Evolutionary conservation across 163 green algal species (phyloP), one percentile per base, ranked within the genome.

Genomic region (Chlorella variabilis): DNA sequence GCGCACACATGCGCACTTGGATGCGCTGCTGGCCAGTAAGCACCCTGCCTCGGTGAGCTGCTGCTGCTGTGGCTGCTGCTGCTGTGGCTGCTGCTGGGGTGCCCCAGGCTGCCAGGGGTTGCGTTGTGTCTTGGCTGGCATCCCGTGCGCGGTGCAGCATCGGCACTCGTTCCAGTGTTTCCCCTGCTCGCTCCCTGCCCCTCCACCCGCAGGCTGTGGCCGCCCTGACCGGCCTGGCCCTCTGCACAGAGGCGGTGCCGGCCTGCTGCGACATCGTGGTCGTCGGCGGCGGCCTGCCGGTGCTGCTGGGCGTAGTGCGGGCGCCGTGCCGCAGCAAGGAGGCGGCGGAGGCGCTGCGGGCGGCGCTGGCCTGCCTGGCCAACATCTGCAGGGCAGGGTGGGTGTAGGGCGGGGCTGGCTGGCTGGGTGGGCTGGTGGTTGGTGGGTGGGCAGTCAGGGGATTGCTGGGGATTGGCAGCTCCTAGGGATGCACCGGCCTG

Each of bases 351-450:
- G 66, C 65, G 45, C 38, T 82, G 31, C 69, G 77, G 9, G 21
- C 31, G 2, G 42, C 63, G 2, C 65, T 87, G 38, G 15, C 48
- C 8, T 73, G 63, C 63, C 70, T 87, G 27, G 45, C 36, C 65
- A 82, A 87, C 66, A 59, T 87, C 33, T 75, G 63, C 66, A 58
- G 79, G 23, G 27, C 25, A 85, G 90, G 85, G 89, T 91, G 39
- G 25, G 81, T 67, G 45, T 15, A 54, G n/a, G n/a, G n/a, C n/a
- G n/a, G n/a, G n/a, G n/a, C n/a, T n/a, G n/a, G n/a, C n/a, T n/a
- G n/a, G n/a, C n/a, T n/a, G 54, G 54, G 67, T 38, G 15, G 42
- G 67, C 2, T 39, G 15, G 45, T 23, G 45, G 45, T 54, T 54
- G 45, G 45, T 23, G 11, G 11, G 45, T 54, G 45, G 45, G 45